Percentiles rank a stretch among this genome's conserved stretches.
phyloP scores from a whole-genome alignment of 2,329 filamentous ascomycete species.

The Aureobasidium namibiae region DNA sequence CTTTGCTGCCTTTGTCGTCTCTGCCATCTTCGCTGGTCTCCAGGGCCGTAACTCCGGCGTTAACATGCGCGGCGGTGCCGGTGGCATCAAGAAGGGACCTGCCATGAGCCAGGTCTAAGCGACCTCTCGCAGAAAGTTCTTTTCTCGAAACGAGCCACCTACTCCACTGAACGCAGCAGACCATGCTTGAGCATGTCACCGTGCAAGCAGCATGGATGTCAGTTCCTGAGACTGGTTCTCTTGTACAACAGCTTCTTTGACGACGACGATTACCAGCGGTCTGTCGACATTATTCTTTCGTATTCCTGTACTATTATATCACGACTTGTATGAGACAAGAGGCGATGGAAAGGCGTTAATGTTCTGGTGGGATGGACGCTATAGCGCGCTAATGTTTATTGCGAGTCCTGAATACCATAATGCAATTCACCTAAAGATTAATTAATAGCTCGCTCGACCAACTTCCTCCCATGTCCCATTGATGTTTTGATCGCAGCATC shows the following conservation, averaged over 20 bases:
- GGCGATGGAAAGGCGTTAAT: neutral
- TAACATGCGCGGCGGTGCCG: constrained; percentile 39
- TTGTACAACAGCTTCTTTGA: neutral
- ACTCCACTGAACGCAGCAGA: neutral
- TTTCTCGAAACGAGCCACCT: constrained; percentile 9
- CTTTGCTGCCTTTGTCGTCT: constrained; percentile 52
- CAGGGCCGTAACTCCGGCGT: constrained; percentile 44
- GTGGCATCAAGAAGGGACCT: constrained; percentile 38
- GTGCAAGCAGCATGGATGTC: neutral
- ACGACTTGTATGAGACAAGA: constrained; percentile 10
- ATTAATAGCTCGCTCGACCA: neutral
- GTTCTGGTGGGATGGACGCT: constrained; percentile 1
- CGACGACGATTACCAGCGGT: neutral
- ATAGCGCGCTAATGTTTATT: constrained; percentile 8
- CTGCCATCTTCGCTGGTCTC: constrained; percentile 48
- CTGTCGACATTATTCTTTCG: neutral
- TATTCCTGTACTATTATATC: constrained; percentile 11
- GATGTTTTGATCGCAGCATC: neutral
- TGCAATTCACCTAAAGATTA: neutral
- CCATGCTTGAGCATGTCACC: neutral
- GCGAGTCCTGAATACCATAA: neutral
- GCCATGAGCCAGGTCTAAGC: constrained; percentile 50
- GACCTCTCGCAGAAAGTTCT: constrained; percentile 8
- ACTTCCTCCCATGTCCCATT: neutral
- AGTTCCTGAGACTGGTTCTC: neutral